Conservation (phyloP, 106 monocot species). For the Ottelia alismoides region DNA sequence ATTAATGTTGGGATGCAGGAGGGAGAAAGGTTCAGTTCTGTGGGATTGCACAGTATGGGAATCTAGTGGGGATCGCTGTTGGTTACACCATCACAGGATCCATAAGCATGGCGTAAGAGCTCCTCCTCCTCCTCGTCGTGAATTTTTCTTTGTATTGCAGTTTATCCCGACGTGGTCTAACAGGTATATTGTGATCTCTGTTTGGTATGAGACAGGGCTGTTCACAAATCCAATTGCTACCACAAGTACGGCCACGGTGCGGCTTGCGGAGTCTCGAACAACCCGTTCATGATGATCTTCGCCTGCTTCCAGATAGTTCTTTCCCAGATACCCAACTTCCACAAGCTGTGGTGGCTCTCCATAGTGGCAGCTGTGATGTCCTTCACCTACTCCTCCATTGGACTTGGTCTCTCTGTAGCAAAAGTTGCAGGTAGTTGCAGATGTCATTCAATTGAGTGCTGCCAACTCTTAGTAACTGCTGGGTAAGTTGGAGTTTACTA, state of each 20-base stretch:
- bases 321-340: slow-evolving; percentile 79
- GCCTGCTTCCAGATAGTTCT: slow-evolving; percentile 49
- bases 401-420: slow-evolving; percentile 77
- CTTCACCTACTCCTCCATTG: slow-evolving; percentile 53
- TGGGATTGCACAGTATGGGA: slow-evolving; percentile 51
- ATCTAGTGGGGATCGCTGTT: slow-evolving; percentile 54
- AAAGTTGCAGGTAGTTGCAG: slow-evolving; percentile 54
- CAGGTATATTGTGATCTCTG: too few relatives aligned
- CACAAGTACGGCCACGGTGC: slow-evolving; percentile 49
- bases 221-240: slow-evolving; percentile 63
- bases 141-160: too few relatives aligned
- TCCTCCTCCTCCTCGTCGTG: background rate
- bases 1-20: too few relatives aligned
- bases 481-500: too few relatives aligned
- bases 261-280: slow-evolving; percentile 25
- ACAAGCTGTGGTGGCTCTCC: slow-evolving; percentile 76
- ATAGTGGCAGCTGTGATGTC: slow-evolving; percentile 72
- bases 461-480: too few relatives aligned
- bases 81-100: slow-evolving; percentile 85
- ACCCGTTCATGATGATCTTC: slow-evolving; percentile 36
- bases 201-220: slow-evolving; percentile 64
- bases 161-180: too few relatives aligned
- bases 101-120: slow-evolving; percentile 71
- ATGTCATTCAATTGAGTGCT: too few relatives aligned
- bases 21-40: slow-evolving; percentile 33